Base-by-base conservation (phyloP, 768 basidiomycete species). In the Leccinum truebloodii region DNA sequence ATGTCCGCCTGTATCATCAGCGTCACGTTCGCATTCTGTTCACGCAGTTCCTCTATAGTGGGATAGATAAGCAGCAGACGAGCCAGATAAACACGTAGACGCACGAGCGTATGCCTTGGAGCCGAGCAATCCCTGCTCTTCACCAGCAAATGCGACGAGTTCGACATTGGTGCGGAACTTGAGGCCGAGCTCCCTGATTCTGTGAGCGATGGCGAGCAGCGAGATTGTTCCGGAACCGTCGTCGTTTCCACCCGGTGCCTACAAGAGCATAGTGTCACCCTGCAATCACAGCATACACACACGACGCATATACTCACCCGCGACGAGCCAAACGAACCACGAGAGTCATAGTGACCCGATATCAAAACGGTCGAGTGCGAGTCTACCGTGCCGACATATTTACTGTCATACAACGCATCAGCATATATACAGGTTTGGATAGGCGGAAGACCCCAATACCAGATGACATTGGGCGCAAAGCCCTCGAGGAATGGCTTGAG, bases 1-100 rank as follows among this genome's bases (percentile, higher is more conserved):
- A 96, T 96, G 67, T 97, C 95, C 0, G 91, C 91, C 73, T 96
- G 95, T 53, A 95, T 80, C 84, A 95, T 92, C 35, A 96, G 69
- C 1, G 89, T 85, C 51, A 96, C 76, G 64, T 92, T 88, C 26
- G 85, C 86, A 59, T 83, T 78, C 20, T 73, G 73, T 30, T 73
- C 75, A 58, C 85, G 80, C 68, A 95, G 69, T 67, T 87, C 79
- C 22, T 77, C 90, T 92, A 65, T 1, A n/a, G 39, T 6, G 5
- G 28, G 1, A 30, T 59, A 18, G 35, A 28, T 18, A 3, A 53
- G 26, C 18, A 52, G 16, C 46, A 14, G n/a, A n/a, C 34, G 8
- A 16, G 32, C 3, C 8, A 6, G 1, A 14, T 1, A 32, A 52
- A 39, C 32, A 24, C 2, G n/a, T 35, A 26, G 52, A 79, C 89